Conservation (phyloP, 129 eudicot genomes). For the Mikania micrantha region DNA sequence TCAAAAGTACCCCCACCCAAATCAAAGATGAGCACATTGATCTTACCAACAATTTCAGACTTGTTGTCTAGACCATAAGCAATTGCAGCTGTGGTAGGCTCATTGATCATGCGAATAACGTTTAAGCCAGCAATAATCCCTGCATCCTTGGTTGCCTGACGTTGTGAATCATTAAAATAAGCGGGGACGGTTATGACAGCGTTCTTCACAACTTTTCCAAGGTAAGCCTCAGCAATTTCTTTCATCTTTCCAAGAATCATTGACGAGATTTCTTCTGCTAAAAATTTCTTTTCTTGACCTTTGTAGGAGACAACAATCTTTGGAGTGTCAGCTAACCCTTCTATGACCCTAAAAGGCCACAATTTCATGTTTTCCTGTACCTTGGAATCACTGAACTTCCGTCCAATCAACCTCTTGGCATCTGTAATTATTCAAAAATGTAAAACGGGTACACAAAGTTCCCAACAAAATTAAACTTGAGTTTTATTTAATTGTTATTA, state of each 20-base stretch:
- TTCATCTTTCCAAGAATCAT: constrained; percentile 23
- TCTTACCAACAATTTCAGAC: too few relatives aligned
- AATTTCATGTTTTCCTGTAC: not conserved
- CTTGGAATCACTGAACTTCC: constrained; percentile 14
- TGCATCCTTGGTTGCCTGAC: too few relatives aligned
- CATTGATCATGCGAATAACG: too few relatives aligned
- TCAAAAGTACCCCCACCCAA: constrained; percentile 22
- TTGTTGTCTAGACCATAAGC: too few relatives aligned
- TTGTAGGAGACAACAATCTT: constrained; percentile 14
- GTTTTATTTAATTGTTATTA: too few relatives aligned
- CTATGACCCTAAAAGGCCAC: constrained; percentile 14
- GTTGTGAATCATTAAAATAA: too few relatives aligned
- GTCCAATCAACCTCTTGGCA: constrained; percentile 23
- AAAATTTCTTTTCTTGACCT: constrained; percentile 16
- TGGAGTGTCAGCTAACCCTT: constrained; percentile 6
- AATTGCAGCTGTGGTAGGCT: too few relatives aligned
- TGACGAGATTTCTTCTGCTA: constrained; percentile 29
- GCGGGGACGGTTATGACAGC: too few relatives aligned
- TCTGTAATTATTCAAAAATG: too few relatives aligned
- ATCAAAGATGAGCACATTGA: constrained; percentile 24
- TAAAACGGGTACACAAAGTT: too few relatives aligned
- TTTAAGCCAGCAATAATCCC: too few relatives aligned
- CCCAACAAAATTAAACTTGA: too few relatives aligned
- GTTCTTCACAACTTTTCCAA: constrained; percentile 2
- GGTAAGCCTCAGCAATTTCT: constrained; percentile 12